phyloP scores from a whole-genome alignment of 73 alveolate species.

The Paramecium sonneborni region DNA sequence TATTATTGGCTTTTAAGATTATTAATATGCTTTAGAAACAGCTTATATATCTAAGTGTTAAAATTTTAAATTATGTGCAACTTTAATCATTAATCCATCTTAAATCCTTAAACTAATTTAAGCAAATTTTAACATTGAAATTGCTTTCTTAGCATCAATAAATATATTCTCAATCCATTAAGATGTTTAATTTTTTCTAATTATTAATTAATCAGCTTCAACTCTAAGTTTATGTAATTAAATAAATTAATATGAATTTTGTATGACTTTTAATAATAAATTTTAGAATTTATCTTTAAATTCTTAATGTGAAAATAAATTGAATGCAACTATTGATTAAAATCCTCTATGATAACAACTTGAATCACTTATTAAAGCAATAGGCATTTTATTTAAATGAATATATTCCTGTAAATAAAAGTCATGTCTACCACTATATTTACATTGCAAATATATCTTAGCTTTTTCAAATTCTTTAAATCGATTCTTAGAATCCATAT shows the following conservation, averaged over 20 bases:
- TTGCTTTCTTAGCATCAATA: constrained; percentile 14
- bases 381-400: background rate
- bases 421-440: constrained; percentile 56
- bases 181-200: background rate
- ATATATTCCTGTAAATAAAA: constrained; percentile 33
- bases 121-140: constrained; percentile 8
- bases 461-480: background rate
- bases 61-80: constrained; percentile 26
- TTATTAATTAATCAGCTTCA: background rate
- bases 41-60: background rate
- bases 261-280: background rate
- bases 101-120: background rate
- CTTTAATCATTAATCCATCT: background rate
- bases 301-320: background rate
- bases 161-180: constrained; percentile 27
- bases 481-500: background rate
- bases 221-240: background rate
- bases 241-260: background rate
- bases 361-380: constrained; percentile 48
- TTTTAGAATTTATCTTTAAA: background rate
- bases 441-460: background rate
- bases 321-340: background rate
- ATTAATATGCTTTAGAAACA: background rate
- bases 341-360: constrained; percentile 55
- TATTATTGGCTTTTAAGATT: background rate